Evolutionary conservation across 2,329 filamentous ascomycete species (phyloP).

Genomic region (Alternaria gaisen): DNA sequence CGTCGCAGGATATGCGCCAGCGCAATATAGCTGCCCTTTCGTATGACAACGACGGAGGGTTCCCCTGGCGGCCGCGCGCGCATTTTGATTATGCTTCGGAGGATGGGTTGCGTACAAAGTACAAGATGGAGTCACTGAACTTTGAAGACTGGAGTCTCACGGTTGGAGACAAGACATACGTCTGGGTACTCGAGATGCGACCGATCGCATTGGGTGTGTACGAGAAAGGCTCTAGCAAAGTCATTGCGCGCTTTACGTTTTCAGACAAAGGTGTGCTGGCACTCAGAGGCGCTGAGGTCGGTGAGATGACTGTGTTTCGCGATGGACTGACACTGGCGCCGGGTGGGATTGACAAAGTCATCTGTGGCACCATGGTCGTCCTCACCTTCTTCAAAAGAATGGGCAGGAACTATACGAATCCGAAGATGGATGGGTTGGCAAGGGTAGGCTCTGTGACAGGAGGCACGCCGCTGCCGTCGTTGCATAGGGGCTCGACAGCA

Average conservation of each 20-base stretch:
- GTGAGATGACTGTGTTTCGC: conserved; percentile 38
- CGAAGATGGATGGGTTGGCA: conserved; percentile 5
- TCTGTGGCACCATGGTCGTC: conserved; percentile 40
- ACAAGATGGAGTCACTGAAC: conserved; percentile 44
- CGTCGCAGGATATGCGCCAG: conserved; percentile 25
- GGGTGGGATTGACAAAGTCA: conserved; percentile 39
- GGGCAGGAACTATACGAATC: conserved; percentile 36
- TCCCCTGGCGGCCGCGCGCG: conserved; percentile 47
- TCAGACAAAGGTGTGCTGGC: conserved; percentile 38
- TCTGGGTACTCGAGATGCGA: conserved; percentile 36
- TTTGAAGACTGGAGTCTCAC: conserved; percentile 41
- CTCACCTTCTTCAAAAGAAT: conserved; percentile 42
- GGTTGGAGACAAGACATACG: conserved; percentile 28
- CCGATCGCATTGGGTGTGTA: conserved; percentile 37
- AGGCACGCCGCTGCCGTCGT: conserved; percentile 12
- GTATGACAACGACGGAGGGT: conserved; percentile 40
- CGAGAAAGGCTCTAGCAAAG: conserved; percentile 21
- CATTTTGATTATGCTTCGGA: conserved; percentile 29
- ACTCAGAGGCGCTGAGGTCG: conserved; percentile 38
- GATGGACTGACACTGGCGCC: conserved; percentile 32
- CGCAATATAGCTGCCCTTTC: conserved; percentile 36
- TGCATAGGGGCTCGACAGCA: conserved; percentile 20
- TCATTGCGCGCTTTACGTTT: conserved; percentile 45
- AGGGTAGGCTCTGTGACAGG: conserved; percentile 22
- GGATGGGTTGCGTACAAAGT: conserved; percentile 14